Conservation (phyloP, 768 basidiomycete species). For the Daedaleopsis nitida region DNA sequence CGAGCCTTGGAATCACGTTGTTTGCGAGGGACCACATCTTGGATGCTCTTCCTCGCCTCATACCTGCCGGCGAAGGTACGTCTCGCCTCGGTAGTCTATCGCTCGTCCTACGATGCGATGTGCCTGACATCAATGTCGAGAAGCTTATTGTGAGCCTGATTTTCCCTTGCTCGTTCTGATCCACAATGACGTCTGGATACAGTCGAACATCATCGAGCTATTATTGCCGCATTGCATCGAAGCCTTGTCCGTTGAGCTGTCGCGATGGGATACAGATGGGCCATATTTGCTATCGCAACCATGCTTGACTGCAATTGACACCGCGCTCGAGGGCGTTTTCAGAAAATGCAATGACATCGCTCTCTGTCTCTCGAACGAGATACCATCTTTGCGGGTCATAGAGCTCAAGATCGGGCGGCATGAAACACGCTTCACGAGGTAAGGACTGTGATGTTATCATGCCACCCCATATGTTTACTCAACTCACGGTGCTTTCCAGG, state of each 20-base stretch:
- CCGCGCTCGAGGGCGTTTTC: background rate
- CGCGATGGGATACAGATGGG: conserved; percentile 4
- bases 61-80: background rate
- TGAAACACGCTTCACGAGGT: background rate
- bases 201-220: background rate
- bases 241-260: background rate
- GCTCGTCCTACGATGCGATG: conserved; percentile 2
- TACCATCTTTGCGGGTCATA: background rate
- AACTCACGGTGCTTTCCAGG: background rate
- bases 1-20: conserved; percentile 2
- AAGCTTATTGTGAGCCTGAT: conserved; percentile 2
- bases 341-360: background rate
- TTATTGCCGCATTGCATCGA: conserved; percentile 4
- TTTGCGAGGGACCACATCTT: conserved; percentile 5
- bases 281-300: background rate
- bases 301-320: background rate
- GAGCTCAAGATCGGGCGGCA: background rate
- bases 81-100: background rate
- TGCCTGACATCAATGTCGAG: conserved; percentile 1
- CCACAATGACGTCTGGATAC: background rate
- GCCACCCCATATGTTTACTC: too few relatives aligned
- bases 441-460: background rate
- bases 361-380: background rate
- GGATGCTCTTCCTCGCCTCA: conserved; percentile 1
- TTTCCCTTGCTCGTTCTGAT: background rate